phyloP scores from a whole-genome alignment of 441 rosid genomes.

The Hura crepitans region DNA sequence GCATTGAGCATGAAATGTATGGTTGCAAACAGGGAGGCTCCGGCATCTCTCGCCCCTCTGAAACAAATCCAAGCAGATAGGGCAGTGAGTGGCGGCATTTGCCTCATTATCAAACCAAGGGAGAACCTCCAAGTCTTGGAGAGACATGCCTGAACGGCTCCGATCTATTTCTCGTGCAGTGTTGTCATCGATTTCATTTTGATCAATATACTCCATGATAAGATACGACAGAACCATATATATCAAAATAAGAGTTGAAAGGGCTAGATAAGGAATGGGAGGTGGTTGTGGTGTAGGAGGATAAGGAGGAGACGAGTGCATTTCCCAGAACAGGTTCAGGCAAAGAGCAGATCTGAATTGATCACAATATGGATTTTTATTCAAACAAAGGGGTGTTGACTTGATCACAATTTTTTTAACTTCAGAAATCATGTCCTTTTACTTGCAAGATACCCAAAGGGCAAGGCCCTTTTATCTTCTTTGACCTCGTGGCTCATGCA shows the following conservation, averaged over 20 bases:
- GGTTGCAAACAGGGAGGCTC: slow-evolving; percentile 27
- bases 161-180: background rate
- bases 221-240: slow-evolving; percentile 19
- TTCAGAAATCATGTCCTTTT: background rate
- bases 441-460: slow-evolving; percentile 16
- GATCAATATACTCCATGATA: slow-evolving; percentile 11
- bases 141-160: slow-evolving; percentile 12
- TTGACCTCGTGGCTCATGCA: background rate
- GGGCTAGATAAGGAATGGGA: slow-evolving; percentile 10
- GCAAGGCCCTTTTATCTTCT: background rate
- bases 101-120: slow-evolving; percentile 26
- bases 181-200: background rate
- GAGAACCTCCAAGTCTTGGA: slow-evolving; percentile 16
- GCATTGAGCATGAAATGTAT: slow-evolving; percentile 26
- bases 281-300: background rate
- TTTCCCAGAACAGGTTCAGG: background rate
- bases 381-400: background rate
- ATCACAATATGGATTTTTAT: no score
- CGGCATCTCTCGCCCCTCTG: slow-evolving; percentile 26
- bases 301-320: slow-evolving; percentile 11
- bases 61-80: slow-evolving; percentile 31
- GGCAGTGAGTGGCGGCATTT: slow-evolving; percentile 4
- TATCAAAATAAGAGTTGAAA: slow-evolving; percentile 13
- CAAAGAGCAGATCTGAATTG: background rate
- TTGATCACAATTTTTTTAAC: background rate